phyloP scores from a whole-genome alignment of 2,329 filamentous ascomycete genomes.

The Neonectria hederae region DNA sequence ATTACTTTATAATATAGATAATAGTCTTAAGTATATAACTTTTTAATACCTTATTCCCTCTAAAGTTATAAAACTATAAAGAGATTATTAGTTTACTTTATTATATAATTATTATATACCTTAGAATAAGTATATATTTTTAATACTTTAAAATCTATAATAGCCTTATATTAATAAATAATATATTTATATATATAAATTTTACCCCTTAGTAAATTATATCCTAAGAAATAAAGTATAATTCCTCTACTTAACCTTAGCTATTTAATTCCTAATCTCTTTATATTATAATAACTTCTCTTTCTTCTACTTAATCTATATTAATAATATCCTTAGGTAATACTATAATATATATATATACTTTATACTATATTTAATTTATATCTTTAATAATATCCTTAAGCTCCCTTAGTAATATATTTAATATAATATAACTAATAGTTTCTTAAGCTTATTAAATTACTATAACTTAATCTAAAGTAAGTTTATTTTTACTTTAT shows the following conservation, averaged over 20 bases:
- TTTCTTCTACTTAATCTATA: no score
- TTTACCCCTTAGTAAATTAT: not conserved
- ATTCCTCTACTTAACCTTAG: not conserved
- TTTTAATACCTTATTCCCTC: not conserved
- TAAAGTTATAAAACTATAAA: not conserved
- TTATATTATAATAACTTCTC: not conserved
- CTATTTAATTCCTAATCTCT: not conserved
- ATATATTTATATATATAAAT: not conserved
- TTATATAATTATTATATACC: not conserved
- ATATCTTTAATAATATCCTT: not conserved
- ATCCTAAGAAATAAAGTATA: not conserved
- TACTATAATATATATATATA: not conserved
- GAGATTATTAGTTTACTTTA: not conserved
- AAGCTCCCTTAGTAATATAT: not conserved
- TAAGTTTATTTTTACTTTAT: not conserved
- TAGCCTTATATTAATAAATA: not conserved
- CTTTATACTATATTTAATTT: not conserved
- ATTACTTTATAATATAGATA: not conserved
- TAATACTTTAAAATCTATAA: not conserved
- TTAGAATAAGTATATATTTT: not conserved
- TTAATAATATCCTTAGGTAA: no score
- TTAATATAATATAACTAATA: not conserved
- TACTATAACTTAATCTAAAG: not conserved
- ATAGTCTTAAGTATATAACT: not conserved
- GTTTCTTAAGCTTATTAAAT: not conserved